Base-by-base conservation (phyloP, 2,329 filamentous ascomycete genomes). In the Tolypocladium tropicale region DNA sequence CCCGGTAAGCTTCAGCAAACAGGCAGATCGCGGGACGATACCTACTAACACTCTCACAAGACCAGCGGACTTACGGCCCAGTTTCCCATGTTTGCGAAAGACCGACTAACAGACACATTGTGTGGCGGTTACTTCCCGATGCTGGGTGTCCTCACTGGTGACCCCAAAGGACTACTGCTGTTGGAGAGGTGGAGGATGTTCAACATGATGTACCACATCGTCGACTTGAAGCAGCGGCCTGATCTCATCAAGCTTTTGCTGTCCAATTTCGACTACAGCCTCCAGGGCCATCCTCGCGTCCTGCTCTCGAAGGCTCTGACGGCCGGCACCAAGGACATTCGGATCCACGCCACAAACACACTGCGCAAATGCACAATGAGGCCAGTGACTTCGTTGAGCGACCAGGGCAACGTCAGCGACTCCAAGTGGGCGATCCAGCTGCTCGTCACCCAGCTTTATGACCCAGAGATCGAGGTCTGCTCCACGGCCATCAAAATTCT, bases 201-300 rank as follows among this genome's bases (percentile, higher is more conserved):
- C 74, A 97, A 97, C 71, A 99, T 99, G 90, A 95, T 97, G 79
- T 99, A 99, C 68, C 94, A 97, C 71, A 96, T 99, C 59, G 82
- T 96, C 57, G 93, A 97, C 66, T 78, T 96, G 49, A 90, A 89
- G 64, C 88, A 94, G 70, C 87, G 94, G 2, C 90, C 93, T 50
- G 94, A 99, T 68, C 77, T 99, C 57, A 90, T 97, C 68, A 90
- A 92, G 67, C 80, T 93, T 11, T 80, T 99, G 34, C 79, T 99
- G 10, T 86, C 88, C 52, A 94, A 92, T 65, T 92, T 99, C 72
- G 93, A 99, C 72, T 99, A 96, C 68, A 88, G 85, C 23, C 76
- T 95, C 28, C 85, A 88, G 60, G 93, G 92, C 1, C 94, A 99
- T 69, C 88, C 95, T 23, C 84, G 94, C 41, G 90, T 99, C 53